A percentile compares a stretch with the other conserved stretches of the same genome.
Evolutionary conservation across 768 basidiomycete species (phyloP).

Genomic region (Suillus tomentosus): DNA sequence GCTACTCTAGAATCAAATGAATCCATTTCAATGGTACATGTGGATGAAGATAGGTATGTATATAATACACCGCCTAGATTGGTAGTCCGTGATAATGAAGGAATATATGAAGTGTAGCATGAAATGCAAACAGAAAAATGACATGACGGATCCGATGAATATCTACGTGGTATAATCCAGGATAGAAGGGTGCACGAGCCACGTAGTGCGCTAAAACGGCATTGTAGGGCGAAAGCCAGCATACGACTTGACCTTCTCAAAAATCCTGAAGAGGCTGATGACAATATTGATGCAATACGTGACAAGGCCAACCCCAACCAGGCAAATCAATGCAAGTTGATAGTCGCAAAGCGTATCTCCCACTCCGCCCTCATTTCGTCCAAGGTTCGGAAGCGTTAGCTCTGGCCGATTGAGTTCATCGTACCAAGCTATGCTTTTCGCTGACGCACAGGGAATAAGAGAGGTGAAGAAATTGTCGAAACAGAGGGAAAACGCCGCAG

Average conservation of each 20-base stretch:
- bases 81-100: neutral
- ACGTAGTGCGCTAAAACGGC: neutral
- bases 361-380: conserved; percentile 43
- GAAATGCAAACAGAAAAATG: neutral
- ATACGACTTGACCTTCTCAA: conserved; percentile 86
- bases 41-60: neutral
- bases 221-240: conserved; percentile 34
- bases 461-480: conserved; percentile 95
- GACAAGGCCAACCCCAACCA: conserved; percentile 75
- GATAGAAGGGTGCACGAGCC: neutral
- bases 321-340: conserved; percentile 75
- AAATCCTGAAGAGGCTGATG: conserved; percentile 83
- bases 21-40: neutral
- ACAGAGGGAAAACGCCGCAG: conserved; percentile 80
- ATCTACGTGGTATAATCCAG: neutral
- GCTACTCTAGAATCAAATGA: too few relatives aligned
- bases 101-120: neutral
- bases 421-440: conserved; percentile 70
- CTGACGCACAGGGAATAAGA: conserved; percentile 71
- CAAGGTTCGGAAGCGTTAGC: conserved; percentile 32
- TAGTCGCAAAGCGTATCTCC: conserved; percentile 69
- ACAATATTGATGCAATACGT: conserved; percentile 84
- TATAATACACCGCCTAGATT: neutral
- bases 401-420: conserved; percentile 55
- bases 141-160: neutral